Conservation (phyloP, 495 filamentous ascomycete genomes). For the Penicillium silybi region DNA sequence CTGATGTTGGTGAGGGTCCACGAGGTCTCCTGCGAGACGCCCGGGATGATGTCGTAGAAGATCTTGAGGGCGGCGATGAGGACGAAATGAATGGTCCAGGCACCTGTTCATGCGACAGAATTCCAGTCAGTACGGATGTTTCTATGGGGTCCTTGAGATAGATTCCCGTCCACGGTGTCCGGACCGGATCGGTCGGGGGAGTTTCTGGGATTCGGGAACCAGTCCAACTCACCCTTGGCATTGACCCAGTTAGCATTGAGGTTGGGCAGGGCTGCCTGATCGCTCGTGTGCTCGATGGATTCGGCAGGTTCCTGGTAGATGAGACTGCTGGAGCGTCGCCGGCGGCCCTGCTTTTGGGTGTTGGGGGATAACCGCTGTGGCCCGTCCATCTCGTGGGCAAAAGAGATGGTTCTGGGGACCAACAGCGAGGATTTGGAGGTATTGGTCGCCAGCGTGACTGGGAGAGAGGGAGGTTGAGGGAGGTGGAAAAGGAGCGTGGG, state of each 20-base stretch:
- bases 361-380: constrained; percentile 50
- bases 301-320: constrained; percentile 94
- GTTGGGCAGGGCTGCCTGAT: constrained; percentile 91
- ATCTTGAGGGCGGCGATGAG: constrained; percentile 88
- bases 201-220: not conserved
- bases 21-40: constrained; percentile 92
- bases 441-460: constrained; percentile 31
- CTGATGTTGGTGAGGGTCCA: constrained; percentile 99
- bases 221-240: constrained; percentile 73
- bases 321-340: constrained; percentile 90
- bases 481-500: constrained; percentile 26
- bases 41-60: constrained; percentile 90
- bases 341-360: constrained; percentile 62
- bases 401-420: constrained; percentile 74
- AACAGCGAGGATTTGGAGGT: constrained; percentile 83
- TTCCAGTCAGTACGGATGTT: constrained; percentile 7
- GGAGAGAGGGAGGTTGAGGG: constrained; percentile 2
- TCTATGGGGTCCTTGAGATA: not conserved
- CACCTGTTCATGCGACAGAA: constrained; percentile 53
- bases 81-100: constrained; percentile 95
- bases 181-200: constrained; percentile 4
- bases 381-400: constrained; percentile 68
- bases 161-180: constrained; percentile 12
- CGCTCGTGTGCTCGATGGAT: constrained; percentile 90
- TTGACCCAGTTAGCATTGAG: constrained; percentile 98